A percentile compares a stretch with the other conserved stretches of the same genome.
phyloP scores from a whole-genome alignment of 192 early-diverging fungal species.

The Coemansia sp. region DNA sequence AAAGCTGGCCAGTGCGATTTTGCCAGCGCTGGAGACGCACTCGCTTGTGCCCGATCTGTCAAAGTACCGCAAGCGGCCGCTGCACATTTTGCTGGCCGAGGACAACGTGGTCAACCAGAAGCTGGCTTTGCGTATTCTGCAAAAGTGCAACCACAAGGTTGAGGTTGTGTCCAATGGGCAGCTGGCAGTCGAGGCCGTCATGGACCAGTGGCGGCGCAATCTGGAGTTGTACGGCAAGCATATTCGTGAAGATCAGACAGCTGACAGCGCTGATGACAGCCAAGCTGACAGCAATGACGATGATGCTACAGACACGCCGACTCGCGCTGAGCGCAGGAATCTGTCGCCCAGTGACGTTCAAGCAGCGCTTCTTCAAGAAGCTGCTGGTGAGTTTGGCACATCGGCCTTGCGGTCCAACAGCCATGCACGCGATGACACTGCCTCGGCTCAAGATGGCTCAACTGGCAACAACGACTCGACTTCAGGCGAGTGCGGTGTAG shows the following conservation, averaged over 20 bases:
- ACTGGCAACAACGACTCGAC: neutral
- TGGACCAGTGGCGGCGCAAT: constrained; percentile 51
- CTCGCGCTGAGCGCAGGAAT: neutral
- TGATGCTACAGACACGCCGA: neutral
- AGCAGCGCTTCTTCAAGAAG: neutral
- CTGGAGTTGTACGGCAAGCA: constrained; percentile 30
- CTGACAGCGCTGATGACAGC: neutral
- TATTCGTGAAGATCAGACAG: constrained; percentile 10
- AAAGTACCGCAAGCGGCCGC: constrained; percentile 59
- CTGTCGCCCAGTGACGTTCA: neutral
- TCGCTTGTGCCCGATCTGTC: constrained; percentile 62
- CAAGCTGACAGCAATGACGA: neutral
- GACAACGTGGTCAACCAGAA: constrained; percentile 89
- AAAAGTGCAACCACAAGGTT: constrained; percentile 75
- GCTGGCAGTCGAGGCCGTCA: constrained; percentile 73
- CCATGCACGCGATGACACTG: neutral
- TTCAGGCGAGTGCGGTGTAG: neutral
- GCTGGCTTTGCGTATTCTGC: constrained; percentile 70
- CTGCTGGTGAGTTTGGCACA: neutral
- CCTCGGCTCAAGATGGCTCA: neutral
- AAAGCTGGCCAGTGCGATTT: constrained; percentile 67
- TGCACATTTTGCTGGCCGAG: constrained; percentile 79
- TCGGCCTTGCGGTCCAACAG: neutral
- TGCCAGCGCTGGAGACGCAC: constrained; percentile 71
- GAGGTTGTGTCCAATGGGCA: constrained; percentile 77